phyloP scores from a whole-genome alignment of 768 basidiomycete species.

The Lentinula guzmanii region DNA sequence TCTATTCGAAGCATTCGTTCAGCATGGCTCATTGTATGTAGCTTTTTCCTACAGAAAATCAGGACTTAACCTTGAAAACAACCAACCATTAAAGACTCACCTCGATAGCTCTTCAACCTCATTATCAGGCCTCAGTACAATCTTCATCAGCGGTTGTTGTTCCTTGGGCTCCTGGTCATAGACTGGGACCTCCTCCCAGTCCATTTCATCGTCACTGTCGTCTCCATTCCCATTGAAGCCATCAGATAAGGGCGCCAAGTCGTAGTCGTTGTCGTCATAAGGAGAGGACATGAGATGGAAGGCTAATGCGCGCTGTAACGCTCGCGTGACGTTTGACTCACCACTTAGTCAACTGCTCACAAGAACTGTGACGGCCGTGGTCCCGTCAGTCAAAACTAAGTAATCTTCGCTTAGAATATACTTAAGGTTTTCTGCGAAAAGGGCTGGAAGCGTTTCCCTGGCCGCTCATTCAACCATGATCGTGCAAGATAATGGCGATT shows the following conservation, averaged over 20 bases:
- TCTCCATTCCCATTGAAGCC: constrained; percentile 4
- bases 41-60: constrained; percentile 31
- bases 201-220: constrained; percentile 62
- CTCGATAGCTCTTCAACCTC: constrained; percentile 32
- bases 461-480: no score
- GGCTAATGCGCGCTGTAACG: neutral
- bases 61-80: neutral
- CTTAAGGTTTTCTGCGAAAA: no score
- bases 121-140: constrained; percentile 51
- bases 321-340: neutral
- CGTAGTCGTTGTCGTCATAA: neutral
- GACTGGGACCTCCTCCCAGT: constrained; percentile 78
- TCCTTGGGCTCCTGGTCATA: constrained; percentile 44
- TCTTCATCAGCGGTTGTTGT: constrained; percentile 55
- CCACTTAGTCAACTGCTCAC: neutral
- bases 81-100: constrained; percentile 28
- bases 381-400: neutral
- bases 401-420: no score
- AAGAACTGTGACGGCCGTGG: neutral
- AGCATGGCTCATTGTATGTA: constrained; percentile 42
- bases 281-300: neutral
- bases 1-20: constrained; percentile 74
- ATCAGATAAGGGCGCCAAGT: neutral
- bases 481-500: no score
- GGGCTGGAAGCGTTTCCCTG: no score